Evolutionary conservation across 139 green algal species (phyloP).

Genomic region (Zygnema cylindricum): DNA sequence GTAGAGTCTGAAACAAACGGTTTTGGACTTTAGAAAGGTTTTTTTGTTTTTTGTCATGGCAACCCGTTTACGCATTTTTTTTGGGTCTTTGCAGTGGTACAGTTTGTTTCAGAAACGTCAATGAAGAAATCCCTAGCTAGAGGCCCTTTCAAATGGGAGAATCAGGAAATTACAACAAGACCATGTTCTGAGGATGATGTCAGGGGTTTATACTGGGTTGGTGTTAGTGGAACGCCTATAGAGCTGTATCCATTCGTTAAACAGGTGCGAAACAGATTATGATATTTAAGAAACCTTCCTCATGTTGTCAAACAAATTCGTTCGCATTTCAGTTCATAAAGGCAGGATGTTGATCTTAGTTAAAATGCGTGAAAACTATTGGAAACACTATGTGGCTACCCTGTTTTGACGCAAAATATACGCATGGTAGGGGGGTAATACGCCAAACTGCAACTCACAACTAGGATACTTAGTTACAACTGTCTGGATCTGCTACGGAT

Average conservation of each 20-base stretch:
- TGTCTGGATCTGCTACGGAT: no score
- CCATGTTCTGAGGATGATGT: slow-evolving; percentile 47
- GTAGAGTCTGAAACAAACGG: no score
- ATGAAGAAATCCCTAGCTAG: slow-evolving; percentile 27
- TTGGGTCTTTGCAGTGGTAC: slow-evolving; percentile 14
- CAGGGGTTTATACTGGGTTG: slow-evolving; percentile 40
- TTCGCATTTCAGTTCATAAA: slow-evolving; percentile 1
- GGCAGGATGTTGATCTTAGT: neutral
- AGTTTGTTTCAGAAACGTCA: slow-evolving; percentile 36
- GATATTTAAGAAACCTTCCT: no score
- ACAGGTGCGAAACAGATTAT: slow-evolving; percentile 23
- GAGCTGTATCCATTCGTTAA: slow-evolving; percentile 36
- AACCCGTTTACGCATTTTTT: no score
- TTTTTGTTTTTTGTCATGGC: no score
- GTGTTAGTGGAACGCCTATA: slow-evolving; percentile 4
- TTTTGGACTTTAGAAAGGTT: no score
- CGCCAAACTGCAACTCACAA: no score
- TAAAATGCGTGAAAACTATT: no score
- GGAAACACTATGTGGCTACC: neutral
- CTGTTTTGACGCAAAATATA: neutral
- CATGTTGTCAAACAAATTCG: no score
- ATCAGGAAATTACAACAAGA: slow-evolving; percentile 29
- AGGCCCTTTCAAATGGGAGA: slow-evolving; percentile 38
- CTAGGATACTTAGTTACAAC: no score
- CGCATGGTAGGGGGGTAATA: no score